Evolutionary conservation across 2,329 filamentous ascomycete genomes (phyloP).

Genomic region (Neofusicoccum ribis): DNA sequence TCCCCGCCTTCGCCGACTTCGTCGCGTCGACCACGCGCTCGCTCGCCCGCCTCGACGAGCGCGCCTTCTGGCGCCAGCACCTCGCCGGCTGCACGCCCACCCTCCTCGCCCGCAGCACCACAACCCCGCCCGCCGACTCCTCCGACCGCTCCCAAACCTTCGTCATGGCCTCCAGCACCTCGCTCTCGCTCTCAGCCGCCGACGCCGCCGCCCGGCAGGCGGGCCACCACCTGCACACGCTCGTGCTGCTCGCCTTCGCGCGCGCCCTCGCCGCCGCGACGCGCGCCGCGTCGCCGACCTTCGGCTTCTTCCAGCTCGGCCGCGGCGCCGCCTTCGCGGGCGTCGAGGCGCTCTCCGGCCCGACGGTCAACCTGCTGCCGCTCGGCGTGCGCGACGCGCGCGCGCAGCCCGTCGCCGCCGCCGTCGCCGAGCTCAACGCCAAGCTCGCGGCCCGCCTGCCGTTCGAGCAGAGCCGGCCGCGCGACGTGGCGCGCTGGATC

Average conservation of each 20-base stretch:
- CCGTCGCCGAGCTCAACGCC: not conserved
- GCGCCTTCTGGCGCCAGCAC: conserved; percentile 11
- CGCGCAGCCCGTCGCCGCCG: not conserved
- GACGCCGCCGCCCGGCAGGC: conserved; percentile 25
- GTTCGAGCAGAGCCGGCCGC: conserved; percentile 33
- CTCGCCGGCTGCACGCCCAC: conserved; percentile 3
- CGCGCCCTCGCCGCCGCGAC: conserved; percentile 29
- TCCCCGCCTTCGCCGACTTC: conserved; percentile 23
- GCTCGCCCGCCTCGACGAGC: not conserved
- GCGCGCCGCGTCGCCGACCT: conserved; percentile 24
- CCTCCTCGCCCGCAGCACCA: not conserved
- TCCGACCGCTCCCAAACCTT: conserved; percentile 22
- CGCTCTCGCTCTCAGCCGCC: conserved; percentile 28
- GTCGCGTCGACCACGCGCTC: conserved; percentile 25
- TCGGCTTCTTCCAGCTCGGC: conserved; percentile 37
- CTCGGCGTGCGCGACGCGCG: conserved; percentile 25
- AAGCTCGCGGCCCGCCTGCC: conserved; percentile 25
- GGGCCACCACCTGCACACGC: conserved; percentile 29
- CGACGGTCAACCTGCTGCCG: conserved; percentile 36
- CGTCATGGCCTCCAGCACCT: conserved; percentile 26
- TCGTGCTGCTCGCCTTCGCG: conserved; percentile 33
- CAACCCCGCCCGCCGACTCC: not conserved
- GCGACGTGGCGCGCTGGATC: conserved; percentile 28
- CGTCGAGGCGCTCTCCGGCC: conserved; percentile 30
- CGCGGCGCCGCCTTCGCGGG: conserved; percentile 27